Conservation (phyloP, 1,284 basidiomycete species). For the Cryptococcus sp. region DNA sequence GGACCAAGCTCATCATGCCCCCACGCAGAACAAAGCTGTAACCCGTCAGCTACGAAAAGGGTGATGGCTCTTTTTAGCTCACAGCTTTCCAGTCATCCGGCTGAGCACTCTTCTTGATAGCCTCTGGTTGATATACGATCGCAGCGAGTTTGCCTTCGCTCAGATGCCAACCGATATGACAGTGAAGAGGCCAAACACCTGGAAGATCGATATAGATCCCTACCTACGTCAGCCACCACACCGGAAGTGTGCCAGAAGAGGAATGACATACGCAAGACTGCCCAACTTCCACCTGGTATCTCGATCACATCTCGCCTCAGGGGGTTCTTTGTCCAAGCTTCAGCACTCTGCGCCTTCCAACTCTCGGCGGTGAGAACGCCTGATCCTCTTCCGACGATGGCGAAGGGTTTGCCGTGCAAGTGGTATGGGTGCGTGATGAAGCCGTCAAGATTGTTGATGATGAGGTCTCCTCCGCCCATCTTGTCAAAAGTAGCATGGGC, state of each 20-base stretch:
- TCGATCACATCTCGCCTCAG: slow-evolving; percentile 44
- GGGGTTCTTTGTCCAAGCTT: slow-evolving; percentile 37
- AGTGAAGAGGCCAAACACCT: slow-evolving; percentile 22
- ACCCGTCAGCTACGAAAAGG: no score
- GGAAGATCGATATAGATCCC: slow-evolving; percentile 9
- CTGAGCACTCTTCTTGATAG: slow-evolving; percentile 2
- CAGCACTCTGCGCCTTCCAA: slow-evolving; percentile 8
- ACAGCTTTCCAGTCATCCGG: slow-evolving; percentile 10
- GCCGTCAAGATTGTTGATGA: slow-evolving; percentile 43
- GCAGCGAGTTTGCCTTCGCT: slow-evolving; percentile 18
- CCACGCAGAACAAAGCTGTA: background rate
- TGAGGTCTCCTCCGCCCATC: slow-evolving; percentile 22
- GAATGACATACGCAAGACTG: slow-evolving; percentile 22
- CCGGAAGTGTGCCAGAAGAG: background rate
- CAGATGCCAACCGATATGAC: slow-evolving; percentile 26
- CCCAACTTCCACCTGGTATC: slow-evolving; percentile 26
- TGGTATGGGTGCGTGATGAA: slow-evolving; percentile 43
- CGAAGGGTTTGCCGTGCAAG: slow-evolving; percentile 28
- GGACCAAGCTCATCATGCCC: background rate
- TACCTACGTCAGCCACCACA: background rate
- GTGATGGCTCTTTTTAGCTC: no score
- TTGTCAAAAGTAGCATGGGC: slow-evolving; percentile 23
- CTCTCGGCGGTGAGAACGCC: slow-evolving; percentile 24
- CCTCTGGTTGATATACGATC: slow-evolving; percentile 11
- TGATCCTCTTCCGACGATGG: slow-evolving; percentile 36